Base-by-base conservation (phyloP, 2,329 filamentous ascomycete genomes). In the Cladophialophora bantiana region DNA sequence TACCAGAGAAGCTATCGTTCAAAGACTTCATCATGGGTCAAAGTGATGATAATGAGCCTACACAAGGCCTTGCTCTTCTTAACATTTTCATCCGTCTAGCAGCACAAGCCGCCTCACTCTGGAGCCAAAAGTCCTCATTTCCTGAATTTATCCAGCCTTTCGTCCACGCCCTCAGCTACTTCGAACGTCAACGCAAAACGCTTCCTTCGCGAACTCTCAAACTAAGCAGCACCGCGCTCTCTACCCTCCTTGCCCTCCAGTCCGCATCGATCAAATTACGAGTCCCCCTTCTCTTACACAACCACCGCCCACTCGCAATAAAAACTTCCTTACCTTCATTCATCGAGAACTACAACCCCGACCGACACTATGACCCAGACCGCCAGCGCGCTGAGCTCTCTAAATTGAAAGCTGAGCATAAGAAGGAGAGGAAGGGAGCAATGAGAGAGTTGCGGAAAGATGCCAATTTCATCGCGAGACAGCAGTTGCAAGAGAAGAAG, bases 351-450 rank as follows among this genome's bases (percentile, higher is more conserved):
- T 99, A 93, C 86, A 95, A 96, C 78, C 95, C 95, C 2, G 88
- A 91, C 82, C 94, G 93, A 82, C 95, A 98, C 85, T 98, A 99
- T 86, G 96, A 99, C 77, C 93, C 93, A 0, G 91, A 99, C 80
- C 90, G 89, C 72, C 93, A 97, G 79, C 91, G 95, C 38, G 90
- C 92, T 26, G 93, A 97, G 76, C 81, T 91, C 68, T 89, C 89
- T 76, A 95, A 94, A 79, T 86, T 99, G 75, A 89, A 89, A 81
- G 89, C 89, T 69, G 94, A 98, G 83, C 92, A 94, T 86, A 97
- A 96, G 88, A 88, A 91, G 76, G 95, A 99, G 85, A 87, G 88
- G 79, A 99, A 99, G 87, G 94, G 94, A 1, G 94, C 94, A 6
- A 86, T 99, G 83, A 88, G 95, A 73, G 95, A 99, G 81, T 83